Evolutionary conservation across 2,329 filamentous ascomycete species (phyloP).

Genomic region (Stachybotrys echinatus): DNA sequence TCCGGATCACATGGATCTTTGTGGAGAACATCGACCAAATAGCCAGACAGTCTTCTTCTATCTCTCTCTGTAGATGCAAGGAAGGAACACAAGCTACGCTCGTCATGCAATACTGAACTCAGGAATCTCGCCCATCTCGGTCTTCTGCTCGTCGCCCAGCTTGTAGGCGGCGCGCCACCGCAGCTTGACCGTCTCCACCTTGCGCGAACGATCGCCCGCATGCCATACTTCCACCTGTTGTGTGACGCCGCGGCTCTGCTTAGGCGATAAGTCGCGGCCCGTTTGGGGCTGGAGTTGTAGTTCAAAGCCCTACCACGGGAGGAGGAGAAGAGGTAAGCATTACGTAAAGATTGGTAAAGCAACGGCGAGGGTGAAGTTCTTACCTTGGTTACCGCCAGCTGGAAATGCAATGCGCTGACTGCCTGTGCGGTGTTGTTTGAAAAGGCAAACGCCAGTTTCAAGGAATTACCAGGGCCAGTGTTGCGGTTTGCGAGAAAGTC

Average conservation of each 20-base stretch:
- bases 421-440: constrained; percentile 71
- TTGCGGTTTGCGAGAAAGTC: constrained; percentile 65
- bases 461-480: constrained; percentile 45
- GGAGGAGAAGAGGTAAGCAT: neutral
- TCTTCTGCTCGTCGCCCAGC: constrained; percentile 58
- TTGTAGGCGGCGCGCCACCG: constrained; percentile 84
- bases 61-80: no score
- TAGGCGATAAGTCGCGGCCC: constrained; percentile 68
- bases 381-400: constrained; percentile 91
- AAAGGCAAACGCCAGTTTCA: constrained; percentile 73
- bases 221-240: constrained; percentile 74
- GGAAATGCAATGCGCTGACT: constrained; percentile 79
- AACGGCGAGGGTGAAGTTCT: no score
- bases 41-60: no score
- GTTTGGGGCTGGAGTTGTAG: constrained; percentile 82
- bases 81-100: neutral
- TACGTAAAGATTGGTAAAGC: neutral
- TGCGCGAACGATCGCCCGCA: constrained; percentile 60
- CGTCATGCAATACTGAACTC: constrained; percentile 66
- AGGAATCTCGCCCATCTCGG: constrained; percentile 81
- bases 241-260: constrained; percentile 68
- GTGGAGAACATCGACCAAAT: no score
- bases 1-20: no score
- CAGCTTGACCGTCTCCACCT: constrained; percentile 79
- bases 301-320: constrained; percentile 55